phyloP scores from a whole-genome alignment of 768 basidiomycete genomes.

The Podaxis sp. region DNA sequence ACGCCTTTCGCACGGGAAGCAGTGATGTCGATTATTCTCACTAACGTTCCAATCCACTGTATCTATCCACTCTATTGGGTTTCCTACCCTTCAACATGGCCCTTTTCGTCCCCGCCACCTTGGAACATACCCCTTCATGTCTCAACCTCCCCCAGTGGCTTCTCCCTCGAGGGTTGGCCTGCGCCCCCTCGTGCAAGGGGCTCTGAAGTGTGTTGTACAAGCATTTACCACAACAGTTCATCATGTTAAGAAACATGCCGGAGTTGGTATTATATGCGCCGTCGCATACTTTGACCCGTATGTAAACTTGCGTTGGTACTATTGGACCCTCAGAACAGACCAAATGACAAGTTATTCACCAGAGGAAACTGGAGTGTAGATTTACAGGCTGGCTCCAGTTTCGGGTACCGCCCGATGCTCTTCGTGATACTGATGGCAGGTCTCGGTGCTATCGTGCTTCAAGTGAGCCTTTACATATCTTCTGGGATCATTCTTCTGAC shows the following conservation, averaged over 20 bases:
- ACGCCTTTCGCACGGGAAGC: slow-evolving; percentile 32
- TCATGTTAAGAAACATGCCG: slow-evolving; percentile 45
- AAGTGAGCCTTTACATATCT: slow-evolving; percentile 34
- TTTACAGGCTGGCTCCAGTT: slow-evolving; percentile 66
- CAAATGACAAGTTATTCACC: background rate
- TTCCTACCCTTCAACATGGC: slow-evolving; percentile 30
- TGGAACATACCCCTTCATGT: slow-evolving; percentile 21
- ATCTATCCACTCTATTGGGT: slow-evolving; percentile 31
- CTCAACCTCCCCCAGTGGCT: slow-evolving; percentile 12
- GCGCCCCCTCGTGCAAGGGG: slow-evolving; percentile 6
- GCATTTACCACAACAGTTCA: slow-evolving; percentile 18
- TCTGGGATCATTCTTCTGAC: slow-evolving; percentile 10
- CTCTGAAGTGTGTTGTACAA: slow-evolving; percentile 5
- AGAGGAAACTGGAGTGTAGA: slow-evolving; percentile 83
- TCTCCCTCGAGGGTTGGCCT: slow-evolving; percentile 6
- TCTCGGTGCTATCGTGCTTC: slow-evolving; percentile 64
- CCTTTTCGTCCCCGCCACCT: slow-evolving; percentile 16
- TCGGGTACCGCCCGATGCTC: slow-evolving; percentile 51
- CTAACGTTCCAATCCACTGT: slow-evolving; percentile 10
- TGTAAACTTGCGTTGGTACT: slow-evolving; percentile 21
- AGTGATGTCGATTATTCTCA: slow-evolving; percentile 14
- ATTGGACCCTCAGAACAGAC: background rate
- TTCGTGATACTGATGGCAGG: slow-evolving; percentile 64
- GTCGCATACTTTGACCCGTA: slow-evolving; percentile 79
- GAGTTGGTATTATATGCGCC: slow-evolving; percentile 66